Conservation (phyloP, 2,329 filamentous ascomycete species). For the Nigrograna mackinnonii region DNA sequence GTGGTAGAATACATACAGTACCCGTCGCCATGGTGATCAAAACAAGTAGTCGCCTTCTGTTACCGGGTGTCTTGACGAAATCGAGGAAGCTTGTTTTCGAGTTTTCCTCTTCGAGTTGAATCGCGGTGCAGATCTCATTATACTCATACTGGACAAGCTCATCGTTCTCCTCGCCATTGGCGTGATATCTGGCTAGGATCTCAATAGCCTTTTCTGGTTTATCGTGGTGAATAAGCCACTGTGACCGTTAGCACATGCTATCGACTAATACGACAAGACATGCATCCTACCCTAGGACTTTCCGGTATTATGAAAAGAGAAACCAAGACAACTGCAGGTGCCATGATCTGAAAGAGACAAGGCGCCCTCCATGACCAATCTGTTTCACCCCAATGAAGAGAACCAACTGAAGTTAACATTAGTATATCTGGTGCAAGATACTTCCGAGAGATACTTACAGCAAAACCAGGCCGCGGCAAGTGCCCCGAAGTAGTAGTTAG, state of each 20-base stretch:
- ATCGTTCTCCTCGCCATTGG: neutral
- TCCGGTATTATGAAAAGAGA: neutral
- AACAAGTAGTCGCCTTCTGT: neutral
- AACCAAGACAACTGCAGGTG: neutral
- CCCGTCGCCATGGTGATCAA: neutral
- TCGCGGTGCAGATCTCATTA: neutral
- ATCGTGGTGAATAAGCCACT: neutral
- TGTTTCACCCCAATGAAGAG: neutral
- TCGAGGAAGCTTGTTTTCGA: neutral
- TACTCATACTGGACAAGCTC: neutral
- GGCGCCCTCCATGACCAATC: neutral
- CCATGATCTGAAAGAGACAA: neutral
- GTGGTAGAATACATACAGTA: no score
- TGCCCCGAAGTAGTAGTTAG: neutral
- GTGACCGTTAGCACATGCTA: neutral
- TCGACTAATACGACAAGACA: neutral
- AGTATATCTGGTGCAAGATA: no score
- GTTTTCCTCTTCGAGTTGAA: neutral
- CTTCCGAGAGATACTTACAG: no score
- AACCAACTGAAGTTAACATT: no score
- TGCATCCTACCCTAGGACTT: neutral
- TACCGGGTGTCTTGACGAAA: neutral
- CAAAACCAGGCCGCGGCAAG: neutral
- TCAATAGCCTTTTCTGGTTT: neutral
- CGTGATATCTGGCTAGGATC: neutral